Evolutionary conservation across 306 rosid genomes (phyloP).

Genomic region (Lablab purpureus): DNA sequence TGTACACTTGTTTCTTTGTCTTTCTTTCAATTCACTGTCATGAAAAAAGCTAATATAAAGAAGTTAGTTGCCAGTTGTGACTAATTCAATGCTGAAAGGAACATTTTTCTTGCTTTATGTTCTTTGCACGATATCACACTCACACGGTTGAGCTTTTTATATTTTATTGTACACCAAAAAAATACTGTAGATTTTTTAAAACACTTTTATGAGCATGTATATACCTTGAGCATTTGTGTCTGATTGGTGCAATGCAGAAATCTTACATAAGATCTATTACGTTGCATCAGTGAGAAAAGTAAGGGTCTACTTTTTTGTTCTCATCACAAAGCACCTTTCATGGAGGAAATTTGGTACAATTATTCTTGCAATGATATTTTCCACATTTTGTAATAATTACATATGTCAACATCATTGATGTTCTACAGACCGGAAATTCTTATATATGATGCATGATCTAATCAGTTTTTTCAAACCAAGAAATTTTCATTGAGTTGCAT

Average conservation of each 20-base stretch:
- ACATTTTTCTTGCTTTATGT: too few relatives aligned
- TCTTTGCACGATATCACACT: too few relatives aligned
- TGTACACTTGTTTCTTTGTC: too few relatives aligned
- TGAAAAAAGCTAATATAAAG: too few relatives aligned
- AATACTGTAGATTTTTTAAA: too few relatives aligned
- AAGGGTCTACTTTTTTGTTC: neutral
- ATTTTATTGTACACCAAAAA: too few relatives aligned
- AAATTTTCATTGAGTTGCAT: neutral
- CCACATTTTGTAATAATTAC: neutral
- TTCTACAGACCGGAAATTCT: neutral
- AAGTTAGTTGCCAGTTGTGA: too few relatives aligned
- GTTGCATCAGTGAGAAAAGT: neutral
- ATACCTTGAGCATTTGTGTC: neutral
- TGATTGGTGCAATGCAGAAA: neutral
- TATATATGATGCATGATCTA: conserved; percentile 24
- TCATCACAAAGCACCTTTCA: neutral
- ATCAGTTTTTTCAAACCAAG: conserved; percentile 11
- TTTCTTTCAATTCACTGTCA: neutral
- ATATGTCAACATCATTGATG: conserved; percentile 36
- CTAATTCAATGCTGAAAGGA: too few relatives aligned
- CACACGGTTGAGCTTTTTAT: too few relatives aligned
- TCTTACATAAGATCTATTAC: conserved; percentile 6
- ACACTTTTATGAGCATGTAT: neutral
- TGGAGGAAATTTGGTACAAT: conserved; percentile 14
- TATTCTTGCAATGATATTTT: neutral